A percentile compares a stretch with the other conserved stretches of the same genome.
phyloP scores from a whole-genome alignment of 1,284 basidiomycete genomes.

The Austroboletus olivaceoglutinosus region DNA sequence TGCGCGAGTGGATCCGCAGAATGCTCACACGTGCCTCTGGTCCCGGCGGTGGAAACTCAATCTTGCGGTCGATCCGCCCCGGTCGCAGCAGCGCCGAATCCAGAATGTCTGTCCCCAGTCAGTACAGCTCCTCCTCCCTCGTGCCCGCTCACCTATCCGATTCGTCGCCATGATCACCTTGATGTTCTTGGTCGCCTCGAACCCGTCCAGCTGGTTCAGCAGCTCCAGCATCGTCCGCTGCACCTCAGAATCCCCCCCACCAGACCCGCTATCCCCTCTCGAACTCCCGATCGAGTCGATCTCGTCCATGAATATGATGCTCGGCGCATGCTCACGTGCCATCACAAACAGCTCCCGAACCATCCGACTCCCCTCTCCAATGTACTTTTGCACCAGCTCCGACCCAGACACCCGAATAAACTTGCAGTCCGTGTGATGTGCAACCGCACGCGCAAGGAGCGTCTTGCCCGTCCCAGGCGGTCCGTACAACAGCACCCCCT shows the following conservation, averaged over 20 bases:
- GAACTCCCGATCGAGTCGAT: conserved; percentile 98
- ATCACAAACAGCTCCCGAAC: conserved; percentile 98
- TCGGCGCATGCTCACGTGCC: conserved; percentile 98
- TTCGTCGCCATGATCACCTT: conserved; percentile 99
- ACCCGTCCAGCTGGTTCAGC: conserved; percentile 96
- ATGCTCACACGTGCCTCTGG: conserved; percentile 97
- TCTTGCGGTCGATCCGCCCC: conserved; percentile 97
- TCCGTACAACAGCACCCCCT: conserved; percentile 94
- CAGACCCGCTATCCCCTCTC: conserved; percentile 85
- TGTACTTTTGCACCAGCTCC: conserved; percentile 98
- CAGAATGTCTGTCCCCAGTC: conserved; percentile 71
- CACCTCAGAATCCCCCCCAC: conserved; percentile 93
- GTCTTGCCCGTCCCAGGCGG: conserved; percentile 98
- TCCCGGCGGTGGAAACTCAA: conserved; percentile 98
- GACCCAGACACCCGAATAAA: conserved; percentile 97
- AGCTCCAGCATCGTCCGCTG: conserved; percentile 98
- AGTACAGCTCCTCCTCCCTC: background rate
- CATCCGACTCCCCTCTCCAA: conserved; percentile 96
- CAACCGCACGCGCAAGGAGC: conserved; percentile 88
- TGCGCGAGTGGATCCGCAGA: conserved; percentile 94
- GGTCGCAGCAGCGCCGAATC: conserved; percentile 94
- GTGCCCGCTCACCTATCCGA: conserved; percentile 68
- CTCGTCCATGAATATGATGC: conserved; percentile 99
- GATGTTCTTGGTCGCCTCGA: conserved; percentile 98
- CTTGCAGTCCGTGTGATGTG: conserved; percentile 97